Evolutionary conservation across 257 asterid species (phyloP).

Genomic region (Ajuga chamaepitys): DNA sequence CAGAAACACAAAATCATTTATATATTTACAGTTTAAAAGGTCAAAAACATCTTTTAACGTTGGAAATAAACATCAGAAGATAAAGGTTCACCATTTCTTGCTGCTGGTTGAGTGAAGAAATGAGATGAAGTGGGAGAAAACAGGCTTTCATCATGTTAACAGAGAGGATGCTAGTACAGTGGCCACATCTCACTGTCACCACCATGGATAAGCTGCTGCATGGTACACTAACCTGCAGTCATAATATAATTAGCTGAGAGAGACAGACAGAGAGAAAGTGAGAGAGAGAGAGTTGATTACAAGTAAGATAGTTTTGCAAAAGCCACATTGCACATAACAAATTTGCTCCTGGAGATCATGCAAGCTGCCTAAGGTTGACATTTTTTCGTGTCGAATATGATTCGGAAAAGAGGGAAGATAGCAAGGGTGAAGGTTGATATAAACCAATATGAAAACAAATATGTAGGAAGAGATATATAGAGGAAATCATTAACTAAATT

Average conservation of each 20-base stretch:
- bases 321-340: constrained; percentile 70
- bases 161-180: constrained; percentile 57
- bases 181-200: constrained; percentile 76
- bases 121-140: constrained; percentile 33
- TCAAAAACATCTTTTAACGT: too few relatives aligned
- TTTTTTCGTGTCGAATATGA: background rate
- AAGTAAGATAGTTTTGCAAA: constrained; percentile 66
- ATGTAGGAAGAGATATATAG: constrained; percentile 5
- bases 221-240: constrained; percentile 74
- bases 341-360: constrained; percentile 46
- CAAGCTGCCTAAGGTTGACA: constrained; percentile 35
- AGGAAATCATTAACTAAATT: background rate
- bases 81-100: constrained; percentile 18
- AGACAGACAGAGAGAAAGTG: background rate
- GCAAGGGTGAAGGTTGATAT: background rate
- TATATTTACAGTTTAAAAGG: too few relatives aligned
- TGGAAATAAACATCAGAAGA: too few relatives aligned
- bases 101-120: constrained; percentile 31
- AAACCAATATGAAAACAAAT: background rate
- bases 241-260: background rate
- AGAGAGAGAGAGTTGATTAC: constrained; percentile 19
- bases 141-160: constrained; percentile 44
- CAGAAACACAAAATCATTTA: background rate
- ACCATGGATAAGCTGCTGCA: constrained; percentile 42
- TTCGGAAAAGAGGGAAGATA: background rate